Evolutionary conservation across 2,329 filamentous ascomycete genomes (phyloP).

Genomic region (Biscogniauxia marginata): DNA sequence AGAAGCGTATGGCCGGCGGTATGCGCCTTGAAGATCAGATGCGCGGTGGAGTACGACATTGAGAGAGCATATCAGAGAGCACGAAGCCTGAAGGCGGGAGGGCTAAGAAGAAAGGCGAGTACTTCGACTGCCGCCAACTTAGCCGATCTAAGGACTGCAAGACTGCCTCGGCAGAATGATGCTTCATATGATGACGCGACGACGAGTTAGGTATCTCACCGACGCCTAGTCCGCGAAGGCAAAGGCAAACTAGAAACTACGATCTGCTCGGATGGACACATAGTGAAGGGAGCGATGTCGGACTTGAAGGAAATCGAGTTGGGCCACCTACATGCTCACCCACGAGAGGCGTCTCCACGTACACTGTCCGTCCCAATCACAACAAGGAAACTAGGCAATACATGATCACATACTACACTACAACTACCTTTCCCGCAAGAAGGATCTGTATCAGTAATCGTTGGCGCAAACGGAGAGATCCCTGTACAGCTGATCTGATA

Average conservation of each 20-base stretch:
- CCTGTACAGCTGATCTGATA: not conserved
- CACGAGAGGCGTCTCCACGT: not conserved
- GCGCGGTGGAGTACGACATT: constrained; percentile 82
- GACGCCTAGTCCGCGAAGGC: not conserved
- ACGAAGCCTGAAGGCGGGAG: constrained; percentile 58
- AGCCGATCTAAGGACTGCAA: constrained; percentile 6
- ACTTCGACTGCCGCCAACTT: constrained; percentile 13
- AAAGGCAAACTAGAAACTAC: not conserved
- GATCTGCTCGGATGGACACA: not conserved
- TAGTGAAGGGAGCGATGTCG: not conserved
- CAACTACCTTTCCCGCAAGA: not conserved
- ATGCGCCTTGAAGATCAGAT: constrained; percentile 75
- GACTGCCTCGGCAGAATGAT: constrained; percentile 1
- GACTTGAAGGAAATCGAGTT: not conserved
- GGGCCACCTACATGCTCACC: not conserved
- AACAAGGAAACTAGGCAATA: not conserved
- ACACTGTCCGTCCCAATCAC: not conserved
- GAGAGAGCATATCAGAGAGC: constrained; percentile 83
- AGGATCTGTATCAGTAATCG: not conserved
- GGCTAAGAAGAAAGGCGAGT: constrained; percentile 45
- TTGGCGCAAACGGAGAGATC: not conserved
- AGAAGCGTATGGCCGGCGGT: constrained; percentile 89
- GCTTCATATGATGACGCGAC: constrained; percentile 2
- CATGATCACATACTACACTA: not conserved
- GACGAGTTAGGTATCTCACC: constrained; percentile 4